Base-by-base conservation (phyloP, 768 basidiomycete species). In the Tylopilus plumbeoviolaceoides region DNA sequence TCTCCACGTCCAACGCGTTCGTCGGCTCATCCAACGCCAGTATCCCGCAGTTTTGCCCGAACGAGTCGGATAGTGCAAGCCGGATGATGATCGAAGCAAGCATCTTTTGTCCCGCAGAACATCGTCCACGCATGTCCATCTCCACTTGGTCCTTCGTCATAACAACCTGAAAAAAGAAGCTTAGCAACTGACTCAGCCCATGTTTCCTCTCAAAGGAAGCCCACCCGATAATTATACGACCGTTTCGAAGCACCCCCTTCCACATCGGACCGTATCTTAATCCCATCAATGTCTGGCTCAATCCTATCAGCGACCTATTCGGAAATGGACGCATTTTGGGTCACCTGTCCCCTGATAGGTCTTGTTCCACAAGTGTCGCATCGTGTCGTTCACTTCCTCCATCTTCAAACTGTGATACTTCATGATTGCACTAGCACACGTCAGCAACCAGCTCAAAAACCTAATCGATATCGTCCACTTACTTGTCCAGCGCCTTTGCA, bases 81-180 rank as follows among this genome's bases (percentile, higher is more conserved):
- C 97, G 85, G 63, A 99, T 98, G 71, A 98, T 92, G 70, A 98
- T 98, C 20, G 91, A 95, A 10, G 95, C 97, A 53, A 99, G 75
- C 81, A 98, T 98, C 73, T 99, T 99, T 72, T 99, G 97, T 0
- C 97, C 97, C 1, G 97, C 97, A 15, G 91, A 94, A 72, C 97
- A 99, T 57, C 97, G 84, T 23, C 97, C 97, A 51, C 97, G 85
- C 97, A 99, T 99, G 71, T 98, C 97, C 90, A 99, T 94, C 71
- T 98, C 95, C 7, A 98, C 95, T 63, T 94, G 89, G 67, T 98
- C 95, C 74, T 99, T 99, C 48, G 89, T 91, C 95, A 99, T 98
- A 59, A 98, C 95, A 53, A 98, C 93, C 93, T 95, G 23, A 3
- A 15, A 20, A 31, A 18, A 31, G 17, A 30, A 48, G 33, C 50